Conservation (phyloP, 768 basidiomycete species). For the Leccinum arenicola region DNA sequence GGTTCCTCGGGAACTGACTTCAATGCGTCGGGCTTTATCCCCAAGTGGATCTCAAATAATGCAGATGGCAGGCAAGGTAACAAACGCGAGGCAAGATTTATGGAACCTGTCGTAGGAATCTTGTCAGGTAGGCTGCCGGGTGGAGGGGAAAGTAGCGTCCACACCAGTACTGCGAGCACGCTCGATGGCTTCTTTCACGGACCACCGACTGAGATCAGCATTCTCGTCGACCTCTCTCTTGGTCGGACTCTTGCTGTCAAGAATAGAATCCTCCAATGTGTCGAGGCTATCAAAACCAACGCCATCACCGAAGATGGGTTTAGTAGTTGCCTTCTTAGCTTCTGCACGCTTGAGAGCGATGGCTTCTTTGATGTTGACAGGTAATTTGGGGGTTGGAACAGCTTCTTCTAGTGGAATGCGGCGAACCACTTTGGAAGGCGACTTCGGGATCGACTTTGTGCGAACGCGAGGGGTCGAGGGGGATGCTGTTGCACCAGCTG, state of each 20-base stretch:
- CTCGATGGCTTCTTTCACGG: conserved; percentile 73
- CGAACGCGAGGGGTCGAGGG: conserved; percentile 32
- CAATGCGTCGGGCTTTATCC: conserved; percentile 67
- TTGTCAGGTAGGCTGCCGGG: conserved; percentile 44
- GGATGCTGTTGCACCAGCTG: conserved; percentile 22
- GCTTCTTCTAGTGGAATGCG: conserved; percentile 23
- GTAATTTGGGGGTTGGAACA: conserved; percentile 29
- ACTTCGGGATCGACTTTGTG: conserved; percentile 38
- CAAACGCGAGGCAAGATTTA: conserved; percentile 74
- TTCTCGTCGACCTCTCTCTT: conserved; percentile 45
- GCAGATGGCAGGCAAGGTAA: conserved; percentile 73
- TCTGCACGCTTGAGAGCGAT: conserved; percentile 79
- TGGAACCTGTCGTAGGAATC: conserved; percentile 51
- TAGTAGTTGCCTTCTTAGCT: conserved; percentile 55
- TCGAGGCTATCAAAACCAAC: conserved; percentile 36
- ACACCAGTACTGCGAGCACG: conserved; percentile 76
- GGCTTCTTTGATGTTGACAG: conserved; percentile 65
- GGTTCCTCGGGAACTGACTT: conserved; percentile 65
- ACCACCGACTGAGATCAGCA: conserved; percentile 55
- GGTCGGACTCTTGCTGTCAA: conserved; percentile 18
- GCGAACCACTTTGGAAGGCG: conserved; percentile 30
- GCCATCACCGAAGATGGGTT: conserved; percentile 25
- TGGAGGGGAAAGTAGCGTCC: conserved; percentile 32
- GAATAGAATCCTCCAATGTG: conserved; percentile 49
- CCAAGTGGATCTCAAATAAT: conserved; percentile 78